Evolutionary conservation across 495 filamentous ascomycete genomes (phyloP).

Genomic region (Staphylotrichum longicolle): DNA sequence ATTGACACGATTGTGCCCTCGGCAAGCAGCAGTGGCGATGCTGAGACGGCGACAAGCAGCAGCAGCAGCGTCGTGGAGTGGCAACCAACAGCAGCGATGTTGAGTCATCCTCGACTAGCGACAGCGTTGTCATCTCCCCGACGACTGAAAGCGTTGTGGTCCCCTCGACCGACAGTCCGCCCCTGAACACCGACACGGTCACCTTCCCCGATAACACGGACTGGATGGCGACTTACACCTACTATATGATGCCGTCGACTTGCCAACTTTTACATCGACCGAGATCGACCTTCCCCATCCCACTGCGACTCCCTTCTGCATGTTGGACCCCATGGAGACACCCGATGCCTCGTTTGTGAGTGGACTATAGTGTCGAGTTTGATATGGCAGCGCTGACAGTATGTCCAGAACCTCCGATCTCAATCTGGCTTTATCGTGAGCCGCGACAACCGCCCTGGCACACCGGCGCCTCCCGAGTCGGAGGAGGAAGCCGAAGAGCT

Average conservation of each 20-base stretch:
- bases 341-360: slow-evolving; percentile 8
- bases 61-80: too few relatives aligned
- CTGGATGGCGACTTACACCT: slow-evolving; percentile 7
- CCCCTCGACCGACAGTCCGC: too few relatives aligned
- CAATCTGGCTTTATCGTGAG: background rate
- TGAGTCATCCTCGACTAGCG: too few relatives aligned
- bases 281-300: background rate
- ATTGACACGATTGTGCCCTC: background rate
- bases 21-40: background rate
- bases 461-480: background rate
- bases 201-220: background rate
- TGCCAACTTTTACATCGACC: slow-evolving; percentile 2
- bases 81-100: too few relatives aligned
- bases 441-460: slow-evolving; percentile 3
- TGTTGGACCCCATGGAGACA: background rate
- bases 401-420: slow-evolving; percentile 3
- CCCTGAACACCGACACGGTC: background rate
- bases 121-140: too few relatives aligned
- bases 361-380: background rate
- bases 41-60: background rate
- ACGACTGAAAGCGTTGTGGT: too few relatives aligned
- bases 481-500: background rate
- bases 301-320: background rate
- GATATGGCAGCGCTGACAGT: background rate
- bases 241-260: background rate